Base-by-base conservation (phyloP, 2,329 filamentous ascomycete genomes). In the Penicillium vulpinum region DNA sequence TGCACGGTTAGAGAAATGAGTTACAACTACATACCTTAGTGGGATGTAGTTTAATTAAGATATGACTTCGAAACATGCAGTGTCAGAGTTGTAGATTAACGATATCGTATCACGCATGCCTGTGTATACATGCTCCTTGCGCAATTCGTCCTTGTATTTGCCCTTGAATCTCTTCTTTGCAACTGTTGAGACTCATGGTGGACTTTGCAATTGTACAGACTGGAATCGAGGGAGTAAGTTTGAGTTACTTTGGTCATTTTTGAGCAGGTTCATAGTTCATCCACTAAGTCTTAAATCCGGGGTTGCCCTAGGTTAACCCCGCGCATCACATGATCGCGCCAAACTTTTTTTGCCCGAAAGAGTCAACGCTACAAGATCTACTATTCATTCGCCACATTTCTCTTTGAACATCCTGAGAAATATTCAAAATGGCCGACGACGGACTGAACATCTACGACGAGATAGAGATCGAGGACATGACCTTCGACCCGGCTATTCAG, bases 381-480 rank as follows among this genome's bases (percentile, higher is more conserved):
- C 18, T 28, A 35, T 26, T 48, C 18, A 35, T 49, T 51, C 21
- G 48, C 41, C 50, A 56, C 54, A 52, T 38, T 15, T 47, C n/a
- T 44, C 24, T 24, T 22, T n/a, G 26, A 45, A 51, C 44, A 18
- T 22, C 8, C 18, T 3, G 15, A 35, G 18, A 21, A 43, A 33
- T 11, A 39, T 54, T 41, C 54, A 78, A 64, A 55, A 88, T 87
- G 85, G 81, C 85, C 35, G 86, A 87, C 71, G 71, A 88, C 62
- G 81, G 85, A 51, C 76, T 88, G 56, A 86, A 88, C 65, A 90
- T 96, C 73, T 97, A 97, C 81, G 93, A 97, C 71, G 93, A 97
- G 77, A 93, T 97, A 76, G 93, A 97, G 75, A 97, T 97, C 79
- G 93, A 97, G 76, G 94, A 99, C 77, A 96, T 97, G 92, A 94